Percentiles rank a stretch among this genome's conserved stretches.
These are phyloP conservation scores for Trichophyton simii DNA, from an alignment of 2,329 filamentous ascomycete species.

Conservation along the genomic window DNA sequence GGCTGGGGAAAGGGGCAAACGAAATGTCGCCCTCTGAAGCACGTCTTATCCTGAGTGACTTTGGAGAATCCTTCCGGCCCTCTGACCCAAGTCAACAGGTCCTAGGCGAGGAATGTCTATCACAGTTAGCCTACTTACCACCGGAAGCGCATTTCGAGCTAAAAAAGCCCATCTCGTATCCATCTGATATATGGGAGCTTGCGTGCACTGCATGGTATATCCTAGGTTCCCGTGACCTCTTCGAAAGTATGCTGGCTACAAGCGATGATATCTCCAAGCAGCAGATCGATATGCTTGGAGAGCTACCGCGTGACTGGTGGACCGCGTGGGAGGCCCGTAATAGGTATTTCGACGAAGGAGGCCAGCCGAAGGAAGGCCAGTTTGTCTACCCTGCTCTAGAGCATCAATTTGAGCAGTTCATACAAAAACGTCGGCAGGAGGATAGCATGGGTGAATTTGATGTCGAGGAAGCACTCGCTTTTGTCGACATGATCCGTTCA, in stretches of 20 bases:
- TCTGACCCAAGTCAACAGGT: no score
- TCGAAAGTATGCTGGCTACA: slow-evolving; percentile 7
- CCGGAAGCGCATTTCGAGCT: slow-evolving; percentile 9
- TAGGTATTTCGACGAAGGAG: not conserved
- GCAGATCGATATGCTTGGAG: slow-evolving; percentile 2
- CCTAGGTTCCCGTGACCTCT: slow-evolving; percentile 15
- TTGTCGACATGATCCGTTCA: not conserved
- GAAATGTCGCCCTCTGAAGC: no score
- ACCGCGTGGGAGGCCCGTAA: not conserved
- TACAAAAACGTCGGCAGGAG: not conserved
- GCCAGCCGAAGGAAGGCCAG: not conserved
- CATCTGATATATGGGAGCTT: slow-evolving; percentile 21
- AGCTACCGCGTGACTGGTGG: not conserved
- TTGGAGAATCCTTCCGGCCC: no score
- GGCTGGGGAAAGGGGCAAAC: no score
- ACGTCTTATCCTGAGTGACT: no score
- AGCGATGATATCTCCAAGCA: not conserved
- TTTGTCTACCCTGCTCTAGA: not conserved
- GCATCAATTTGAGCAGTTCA: not conserved
- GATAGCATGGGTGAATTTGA: not conserved
- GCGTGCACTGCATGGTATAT: slow-evolving; percentile 23
- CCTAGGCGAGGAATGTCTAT: no score
- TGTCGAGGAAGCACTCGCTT: not conserved
- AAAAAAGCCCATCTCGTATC: slow-evolving; percentile 4
- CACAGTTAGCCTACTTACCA: slow-evolving; percentile 5